Conservation (phyloP, 139 green algal genomes). For the Penium margaritaceum region DNA sequence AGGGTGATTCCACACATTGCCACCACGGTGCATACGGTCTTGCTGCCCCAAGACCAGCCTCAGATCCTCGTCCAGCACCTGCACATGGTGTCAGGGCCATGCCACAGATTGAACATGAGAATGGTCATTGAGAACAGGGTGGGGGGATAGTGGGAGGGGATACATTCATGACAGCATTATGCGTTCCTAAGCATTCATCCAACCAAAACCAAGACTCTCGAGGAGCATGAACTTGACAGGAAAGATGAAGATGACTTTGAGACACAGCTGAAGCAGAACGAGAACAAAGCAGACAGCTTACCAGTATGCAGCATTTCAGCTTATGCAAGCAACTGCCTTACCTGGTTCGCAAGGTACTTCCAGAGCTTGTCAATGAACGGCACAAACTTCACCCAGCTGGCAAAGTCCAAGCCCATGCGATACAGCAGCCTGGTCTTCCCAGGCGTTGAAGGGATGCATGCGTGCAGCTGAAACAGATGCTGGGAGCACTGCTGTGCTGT, state of each 20-base stretch:
- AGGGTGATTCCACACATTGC: constrained; percentile 81
- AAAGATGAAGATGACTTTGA: too few species aligned
- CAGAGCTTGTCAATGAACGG: constrained; percentile 81
- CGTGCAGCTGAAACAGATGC: constrained; percentile 94
- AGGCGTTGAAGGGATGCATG: constrained; percentile 77
- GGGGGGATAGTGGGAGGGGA: too few species aligned
- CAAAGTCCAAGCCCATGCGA: constrained; percentile 93
- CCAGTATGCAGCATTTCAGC: neutral
- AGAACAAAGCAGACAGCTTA: neutral
- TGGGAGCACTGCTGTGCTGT: constrained; percentile 65
- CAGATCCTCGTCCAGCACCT: constrained; percentile 95
- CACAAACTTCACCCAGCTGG: constrained; percentile 72
- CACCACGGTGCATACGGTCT: constrained; percentile 76
- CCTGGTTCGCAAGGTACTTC: constrained; percentile 65
- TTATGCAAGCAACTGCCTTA: neutral
- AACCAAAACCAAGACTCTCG: too few species aligned
- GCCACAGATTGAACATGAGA: too few species aligned
- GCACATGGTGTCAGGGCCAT: too few species aligned
- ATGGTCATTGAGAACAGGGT: too few species aligned
- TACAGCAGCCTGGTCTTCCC: constrained; percentile 91
- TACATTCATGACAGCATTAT: too few species aligned
- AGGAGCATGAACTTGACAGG: too few species aligned
- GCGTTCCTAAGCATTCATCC: too few species aligned
- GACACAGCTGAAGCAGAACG: too few species aligned
- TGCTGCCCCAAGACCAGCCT: constrained; percentile 90